Evolutionary conservation across 2,329 filamentous ascomycete genomes (phyloP).

Genomic region (Paecilomyces fulvus): DNA sequence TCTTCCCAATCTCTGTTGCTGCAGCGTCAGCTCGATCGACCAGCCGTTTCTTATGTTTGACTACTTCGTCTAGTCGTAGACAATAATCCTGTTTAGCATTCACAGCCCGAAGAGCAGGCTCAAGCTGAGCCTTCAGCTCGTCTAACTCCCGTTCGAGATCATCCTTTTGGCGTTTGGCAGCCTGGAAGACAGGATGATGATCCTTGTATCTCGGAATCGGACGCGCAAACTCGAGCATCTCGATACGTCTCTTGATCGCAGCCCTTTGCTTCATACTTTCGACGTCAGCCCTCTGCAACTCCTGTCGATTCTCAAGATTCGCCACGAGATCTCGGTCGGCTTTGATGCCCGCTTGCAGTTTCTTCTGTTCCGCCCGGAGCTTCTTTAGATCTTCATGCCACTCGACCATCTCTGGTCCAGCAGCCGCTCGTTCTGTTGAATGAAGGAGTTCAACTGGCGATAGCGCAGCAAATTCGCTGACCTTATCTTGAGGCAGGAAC

Average conservation of each 20-base stretch:
- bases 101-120: constrained; percentile 62
- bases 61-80: constrained; percentile 45
- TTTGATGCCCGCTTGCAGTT: constrained; percentile 49
- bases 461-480: constrained; percentile 84
- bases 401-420: constrained; percentile 67
- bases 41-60: constrained; percentile 46
- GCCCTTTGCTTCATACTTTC: constrained; percentile 71
- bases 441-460: constrained; percentile 72
- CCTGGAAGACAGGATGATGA: constrained; percentile 40
- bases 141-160: constrained; percentile 50
- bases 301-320: constrained; percentile 64
- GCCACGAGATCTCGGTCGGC: constrained; percentile 55
- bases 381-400: constrained; percentile 69
- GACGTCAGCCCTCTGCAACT: constrained; percentile 68
- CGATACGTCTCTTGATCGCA: constrained; percentile 55
- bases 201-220: constrained; percentile 58
- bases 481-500: constrained; percentile 91
- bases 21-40: constrained; percentile 48
- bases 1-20: constrained; percentile 31
- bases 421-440: constrained; percentile 83
- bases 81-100: constrained; percentile 61
- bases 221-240: constrained; percentile 56
- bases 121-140: constrained; percentile 51
- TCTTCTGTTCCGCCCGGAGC: constrained; percentile 61
- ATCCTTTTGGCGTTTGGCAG: constrained; percentile 49